A percentile compares a stretch with the other conserved stretches of the same genome.
These are phyloP conservation scores for Closterium sp. DNA, from an alignment of 139 green algal genomes.

Conservation along the genomic window DNA sequence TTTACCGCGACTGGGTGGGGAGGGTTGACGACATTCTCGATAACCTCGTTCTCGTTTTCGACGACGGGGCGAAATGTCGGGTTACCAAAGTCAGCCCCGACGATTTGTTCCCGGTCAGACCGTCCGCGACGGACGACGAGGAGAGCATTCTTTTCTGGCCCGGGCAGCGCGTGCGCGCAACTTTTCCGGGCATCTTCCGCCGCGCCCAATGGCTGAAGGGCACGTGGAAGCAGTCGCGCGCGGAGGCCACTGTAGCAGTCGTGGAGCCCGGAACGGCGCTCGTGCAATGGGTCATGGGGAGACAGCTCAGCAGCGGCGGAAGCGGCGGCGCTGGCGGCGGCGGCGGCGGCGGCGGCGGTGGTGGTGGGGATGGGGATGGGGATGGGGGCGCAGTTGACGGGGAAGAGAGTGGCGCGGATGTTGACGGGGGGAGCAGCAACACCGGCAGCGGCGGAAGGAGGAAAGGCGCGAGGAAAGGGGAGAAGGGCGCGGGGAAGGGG, in stretches of 20 bases:
- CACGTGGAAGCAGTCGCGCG: constrained; percentile 20
- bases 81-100: constrained; percentile 24
- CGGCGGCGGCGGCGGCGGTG: background rate
- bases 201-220: constrained; percentile 44
- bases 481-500: background rate
- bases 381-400: background rate
- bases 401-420: background rate
- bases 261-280: constrained; percentile 41
- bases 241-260: constrained; percentile 29
- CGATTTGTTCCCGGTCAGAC: constrained; percentile 17
- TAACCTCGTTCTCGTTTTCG: constrained; percentile 45
- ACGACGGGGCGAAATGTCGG: constrained; percentile 39
- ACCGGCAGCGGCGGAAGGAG: background rate
- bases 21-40: constrained; percentile 40
- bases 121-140: constrained; percentile 30
- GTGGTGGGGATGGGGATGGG: background rate
- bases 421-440: background rate
- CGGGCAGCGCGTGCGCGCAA: constrained; percentile 33
- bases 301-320: background rate
- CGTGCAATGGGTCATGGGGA: constrained; percentile 33
- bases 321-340: background rate
- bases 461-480: background rate
- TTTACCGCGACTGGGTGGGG: constrained; percentile 48
- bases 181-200: constrained; percentile 17
- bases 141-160: constrained; percentile 42